Percentiles rank a stretch among this genome's conserved stretches.
phyloP scores from a whole-genome alignment of 345 rosid genomes.

The Aquilaria malaccensis region DNA sequence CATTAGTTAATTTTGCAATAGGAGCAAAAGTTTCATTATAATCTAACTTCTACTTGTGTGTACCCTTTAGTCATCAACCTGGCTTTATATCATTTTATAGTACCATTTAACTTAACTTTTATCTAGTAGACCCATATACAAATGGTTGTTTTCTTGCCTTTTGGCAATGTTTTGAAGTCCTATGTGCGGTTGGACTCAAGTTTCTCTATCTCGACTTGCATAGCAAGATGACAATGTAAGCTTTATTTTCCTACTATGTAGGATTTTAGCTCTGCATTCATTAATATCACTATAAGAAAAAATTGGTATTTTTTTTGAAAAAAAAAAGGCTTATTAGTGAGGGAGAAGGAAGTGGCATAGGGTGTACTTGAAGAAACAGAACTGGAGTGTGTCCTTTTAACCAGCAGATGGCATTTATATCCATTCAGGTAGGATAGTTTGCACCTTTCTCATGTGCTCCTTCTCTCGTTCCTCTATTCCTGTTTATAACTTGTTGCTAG shows the following conservation, averaged over 20 bases:
- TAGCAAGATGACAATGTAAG: not conserved
- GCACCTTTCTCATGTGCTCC: no score
- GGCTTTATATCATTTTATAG: not conserved
- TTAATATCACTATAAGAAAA: not conserved
- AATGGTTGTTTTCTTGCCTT: not conserved
- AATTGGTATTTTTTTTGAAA: not conserved
- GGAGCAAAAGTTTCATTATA: not conserved
- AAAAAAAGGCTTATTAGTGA: not conserved
- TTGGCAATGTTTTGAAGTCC: not conserved
- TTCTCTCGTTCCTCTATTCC: no score
- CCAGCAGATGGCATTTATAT: no score
- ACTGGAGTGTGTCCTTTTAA: no score
- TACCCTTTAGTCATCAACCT: not conserved
- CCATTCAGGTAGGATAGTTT: no score
- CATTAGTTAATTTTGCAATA: no score
- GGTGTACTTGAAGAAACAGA: no score
- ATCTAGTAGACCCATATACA: not conserved
- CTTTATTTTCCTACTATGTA: not conserved
- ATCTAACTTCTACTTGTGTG: not conserved
- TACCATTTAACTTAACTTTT: not conserved
- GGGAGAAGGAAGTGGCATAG: not conserved
- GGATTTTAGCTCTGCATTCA: not conserved
- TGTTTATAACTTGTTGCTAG: no score
- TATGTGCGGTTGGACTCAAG: not conserved
- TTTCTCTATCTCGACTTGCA: not conserved